phyloP scores from a whole-genome alignment of 306 rosid species.

The Acacia acuminata region DNA sequence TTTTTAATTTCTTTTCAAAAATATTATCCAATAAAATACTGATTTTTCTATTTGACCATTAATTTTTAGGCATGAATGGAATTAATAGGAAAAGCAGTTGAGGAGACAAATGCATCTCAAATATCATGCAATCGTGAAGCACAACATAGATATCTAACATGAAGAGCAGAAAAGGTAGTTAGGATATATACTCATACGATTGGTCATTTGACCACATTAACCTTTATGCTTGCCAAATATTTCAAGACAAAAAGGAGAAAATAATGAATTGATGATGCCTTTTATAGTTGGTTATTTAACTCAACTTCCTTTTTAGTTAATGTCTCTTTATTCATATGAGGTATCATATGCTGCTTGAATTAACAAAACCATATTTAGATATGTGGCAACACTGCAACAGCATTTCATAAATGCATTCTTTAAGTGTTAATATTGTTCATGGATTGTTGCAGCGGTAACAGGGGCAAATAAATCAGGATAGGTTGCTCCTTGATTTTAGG shows the following conservation, averaged over 20 bases:
- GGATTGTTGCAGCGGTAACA: background rate
- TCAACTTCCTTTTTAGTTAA: background rate
- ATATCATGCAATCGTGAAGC: constrained; percentile 65
- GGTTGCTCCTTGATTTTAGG: no score
- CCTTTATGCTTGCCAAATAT: background rate
- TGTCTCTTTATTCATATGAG: background rate
- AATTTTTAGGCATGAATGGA: constrained; percentile 71
- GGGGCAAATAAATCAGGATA: background rate
- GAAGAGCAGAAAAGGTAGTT: constrained; percentile 87
- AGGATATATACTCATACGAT: constrained; percentile 13
- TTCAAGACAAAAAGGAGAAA: background rate
- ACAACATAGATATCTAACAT: constrained; percentile 87
- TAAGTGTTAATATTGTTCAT: background rate
- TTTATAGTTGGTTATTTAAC: background rate
- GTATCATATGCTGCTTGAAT: background rate
- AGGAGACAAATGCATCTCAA: constrained; percentile 55
- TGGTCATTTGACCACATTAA: constrained; percentile 9
- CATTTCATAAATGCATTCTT: background rate
- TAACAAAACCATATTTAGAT: background rate
- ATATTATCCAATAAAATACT: constrained; percentile 2
- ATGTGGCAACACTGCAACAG: background rate
- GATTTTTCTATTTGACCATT: background rate
- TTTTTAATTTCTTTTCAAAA: constrained; percentile 6
- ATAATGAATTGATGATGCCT: background rate
- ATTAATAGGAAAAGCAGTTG: constrained; percentile 47